Base-by-base conservation (phyloP, 2,329 filamentous ascomycete genomes). In the Epichloe sibirici region DNA sequence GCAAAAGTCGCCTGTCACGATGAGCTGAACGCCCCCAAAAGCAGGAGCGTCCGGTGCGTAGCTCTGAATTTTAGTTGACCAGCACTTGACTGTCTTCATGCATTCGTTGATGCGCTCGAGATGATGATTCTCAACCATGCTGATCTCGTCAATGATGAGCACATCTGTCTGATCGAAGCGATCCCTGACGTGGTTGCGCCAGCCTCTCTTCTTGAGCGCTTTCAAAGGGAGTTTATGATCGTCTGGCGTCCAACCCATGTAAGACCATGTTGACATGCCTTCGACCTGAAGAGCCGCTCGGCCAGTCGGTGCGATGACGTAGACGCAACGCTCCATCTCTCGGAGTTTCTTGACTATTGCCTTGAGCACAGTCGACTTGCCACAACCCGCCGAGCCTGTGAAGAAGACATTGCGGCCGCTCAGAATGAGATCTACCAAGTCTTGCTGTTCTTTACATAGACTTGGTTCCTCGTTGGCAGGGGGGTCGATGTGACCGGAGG, bases 101-200 rank as follows among this genome's bases (percentile, higher is more conserved):
- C 54, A 52, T 7, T 17, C 5, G 9, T 62, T 59, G 12, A 64
- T 57, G 17, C 57, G 61, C 31, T 62, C 45, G 0, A 65, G 21
- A 25, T 62, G 55, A 38, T 58, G 53, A 74, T 74, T 78, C 48
- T 81, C 77, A 0, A 84, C 70, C 82, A 85, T 85, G 56, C 75
- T 81, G 53, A 86, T 78, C 63, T 85, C 82, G 57, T 85, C 81
- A 15, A 85, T 78, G 25, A 85, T 72, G 1, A 85, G 68, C 0
- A 82, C 74, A 48, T 83, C 69, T 0, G 75, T 79, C 0, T 62
- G 35, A 0, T 21, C 58, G 2, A 81, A 62, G 0, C 74, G 67
- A 1, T 66, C 60, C 23, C 56, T 62, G 0, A 69, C 17, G 0
- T 39, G 1, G 5, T 45, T 6, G 25, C 48, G 39, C 35, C 37